These are phyloP conservation scores for Stromatinia cepivora DNA, from an alignment of 2,329 filamentous ascomycete genomes.

Conservation along the genomic window DNA sequence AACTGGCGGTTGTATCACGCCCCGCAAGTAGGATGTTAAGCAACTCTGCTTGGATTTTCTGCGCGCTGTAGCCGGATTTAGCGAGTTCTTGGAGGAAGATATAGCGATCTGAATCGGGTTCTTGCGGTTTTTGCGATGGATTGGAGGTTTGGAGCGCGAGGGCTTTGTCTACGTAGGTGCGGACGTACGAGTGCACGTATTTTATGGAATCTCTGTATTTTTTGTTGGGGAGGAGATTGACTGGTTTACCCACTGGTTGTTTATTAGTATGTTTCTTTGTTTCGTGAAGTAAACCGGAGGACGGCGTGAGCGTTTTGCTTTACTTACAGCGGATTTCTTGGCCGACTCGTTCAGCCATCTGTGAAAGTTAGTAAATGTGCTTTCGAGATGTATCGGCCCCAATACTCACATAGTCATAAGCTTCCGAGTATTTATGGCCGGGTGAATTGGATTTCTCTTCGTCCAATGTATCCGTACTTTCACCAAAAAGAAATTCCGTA, in stretches of 20 bases:
- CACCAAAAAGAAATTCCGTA: constrained; percentile 67
- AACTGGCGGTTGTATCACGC: constrained; percentile 28
- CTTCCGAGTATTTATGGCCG: constrained; percentile 40
- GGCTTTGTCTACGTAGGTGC: constrained; percentile 35
- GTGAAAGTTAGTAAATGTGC: neutral
- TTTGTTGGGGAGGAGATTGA: constrained; percentile 32
- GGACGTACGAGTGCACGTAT: constrained; percentile 37
- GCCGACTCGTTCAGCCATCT: constrained; percentile 34
- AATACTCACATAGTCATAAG: constrained; percentile 40
- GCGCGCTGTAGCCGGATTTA: constrained; percentile 27
- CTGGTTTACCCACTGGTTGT: constrained; percentile 33
- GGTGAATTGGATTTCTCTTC: constrained; percentile 22
- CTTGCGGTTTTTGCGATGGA: constrained; percentile 42
- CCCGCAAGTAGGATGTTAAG: constrained; percentile 29
- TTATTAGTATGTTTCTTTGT: neutral
- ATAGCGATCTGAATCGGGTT: constrained; percentile 26
- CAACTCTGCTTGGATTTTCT: constrained; percentile 32
- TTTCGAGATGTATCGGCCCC: no score
- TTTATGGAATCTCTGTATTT: constrained; percentile 33
- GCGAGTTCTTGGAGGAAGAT: constrained; percentile 43
- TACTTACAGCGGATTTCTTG: constrained; percentile 30
- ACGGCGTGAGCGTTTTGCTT: neutral
- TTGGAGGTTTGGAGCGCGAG: constrained; percentile 41
- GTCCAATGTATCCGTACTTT: constrained; percentile 50
- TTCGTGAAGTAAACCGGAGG: neutral